A percentile compares a stretch with the other conserved stretches of the same genome.
Conservation (phyloP, 139 green algal species). For the Trebouxia sp. region DNA sequence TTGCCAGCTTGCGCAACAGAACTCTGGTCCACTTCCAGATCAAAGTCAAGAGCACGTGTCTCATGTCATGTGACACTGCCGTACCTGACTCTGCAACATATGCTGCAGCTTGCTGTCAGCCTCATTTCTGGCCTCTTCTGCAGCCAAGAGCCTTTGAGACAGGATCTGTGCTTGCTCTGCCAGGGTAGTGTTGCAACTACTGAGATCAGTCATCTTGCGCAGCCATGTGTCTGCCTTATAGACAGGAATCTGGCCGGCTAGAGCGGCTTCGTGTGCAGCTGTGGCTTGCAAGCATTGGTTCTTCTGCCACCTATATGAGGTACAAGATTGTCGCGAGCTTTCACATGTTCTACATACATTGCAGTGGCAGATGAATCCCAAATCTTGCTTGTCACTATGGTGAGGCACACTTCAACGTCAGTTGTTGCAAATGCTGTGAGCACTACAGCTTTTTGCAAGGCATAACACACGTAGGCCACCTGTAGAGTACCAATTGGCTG, state of each 20-base stretch:
- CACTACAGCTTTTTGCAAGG: neutral
- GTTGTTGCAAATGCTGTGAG: neutral
- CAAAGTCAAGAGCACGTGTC: neutral
- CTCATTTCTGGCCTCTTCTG: constrained; percentile 41
- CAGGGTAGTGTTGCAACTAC: constrained; percentile 44
- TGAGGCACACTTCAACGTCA: neutral
- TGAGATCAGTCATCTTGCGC: constrained; percentile 56
- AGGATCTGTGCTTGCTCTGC: constrained; percentile 46
- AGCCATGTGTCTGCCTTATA: constrained; percentile 62
- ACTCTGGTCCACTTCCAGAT: neutral
- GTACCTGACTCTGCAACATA: neutral
- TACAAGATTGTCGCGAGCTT: no score
- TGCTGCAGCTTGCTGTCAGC: constrained; percentile 47
- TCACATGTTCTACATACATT: neutral
- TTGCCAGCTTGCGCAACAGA: neutral
- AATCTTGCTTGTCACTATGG: neutral
- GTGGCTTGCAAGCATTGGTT: constrained; percentile 53
- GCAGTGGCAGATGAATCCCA: neutral
- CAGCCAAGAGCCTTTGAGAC: constrained; percentile 33
- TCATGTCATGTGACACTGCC: neutral
- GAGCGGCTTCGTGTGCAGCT: constrained; percentile 42
- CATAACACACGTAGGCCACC: neutral
- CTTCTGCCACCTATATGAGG: constrained; percentile 54
- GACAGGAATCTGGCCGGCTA: constrained; percentile 40
- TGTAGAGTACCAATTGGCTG: no score